Conservation (phyloP, 495 filamentous ascomycete species). For the Neohortaea acidophila region DNA sequence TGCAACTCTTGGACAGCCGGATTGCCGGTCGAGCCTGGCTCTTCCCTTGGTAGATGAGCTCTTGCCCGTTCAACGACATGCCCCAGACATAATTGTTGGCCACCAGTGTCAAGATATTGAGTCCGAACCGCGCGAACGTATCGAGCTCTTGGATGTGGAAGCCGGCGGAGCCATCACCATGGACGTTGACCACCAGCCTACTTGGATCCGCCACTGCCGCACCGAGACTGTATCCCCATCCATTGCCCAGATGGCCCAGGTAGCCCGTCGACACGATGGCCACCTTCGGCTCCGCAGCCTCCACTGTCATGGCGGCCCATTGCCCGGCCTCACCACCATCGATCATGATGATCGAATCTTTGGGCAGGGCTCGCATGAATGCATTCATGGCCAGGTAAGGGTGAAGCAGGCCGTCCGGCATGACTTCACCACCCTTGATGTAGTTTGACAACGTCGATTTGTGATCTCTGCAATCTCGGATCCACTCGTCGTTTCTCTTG, state of each 20-base stretch:
- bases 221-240: conserved; percentile 19
- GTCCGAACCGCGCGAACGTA: conserved; percentile 15
- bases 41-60: conserved; percentile 15
- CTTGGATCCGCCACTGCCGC: conserved; percentile 13
- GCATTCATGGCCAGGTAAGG: conserved; percentile 18
- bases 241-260: conserved; percentile 19
- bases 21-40: conserved; percentile 10
- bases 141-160: conserved; percentile 22
- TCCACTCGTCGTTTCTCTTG: conserved; percentile 14
- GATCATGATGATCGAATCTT: conserved; percentile 15
- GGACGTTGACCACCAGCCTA: conserved; percentile 17
- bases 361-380: conserved; percentile 13
- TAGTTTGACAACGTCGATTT: neutral
- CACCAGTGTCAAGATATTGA: conserved; percentile 16
- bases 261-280: conserved; percentile 17
- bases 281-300: conserved; percentile 9
- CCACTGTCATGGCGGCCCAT: conserved; percentile 13
- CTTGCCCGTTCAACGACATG: conserved; percentile 17
- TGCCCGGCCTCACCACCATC: conserved; percentile 19
- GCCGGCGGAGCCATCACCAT: conserved; percentile 19
- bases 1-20: conserved; percentile 8
- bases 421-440: neutral
- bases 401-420: conserved; percentile 15
- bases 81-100: conserved; percentile 20
- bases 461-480: conserved; percentile 14